Evolutionary conservation across 345 rosid species (phyloP).

Genomic region (Moricandia arvensis): DNA sequence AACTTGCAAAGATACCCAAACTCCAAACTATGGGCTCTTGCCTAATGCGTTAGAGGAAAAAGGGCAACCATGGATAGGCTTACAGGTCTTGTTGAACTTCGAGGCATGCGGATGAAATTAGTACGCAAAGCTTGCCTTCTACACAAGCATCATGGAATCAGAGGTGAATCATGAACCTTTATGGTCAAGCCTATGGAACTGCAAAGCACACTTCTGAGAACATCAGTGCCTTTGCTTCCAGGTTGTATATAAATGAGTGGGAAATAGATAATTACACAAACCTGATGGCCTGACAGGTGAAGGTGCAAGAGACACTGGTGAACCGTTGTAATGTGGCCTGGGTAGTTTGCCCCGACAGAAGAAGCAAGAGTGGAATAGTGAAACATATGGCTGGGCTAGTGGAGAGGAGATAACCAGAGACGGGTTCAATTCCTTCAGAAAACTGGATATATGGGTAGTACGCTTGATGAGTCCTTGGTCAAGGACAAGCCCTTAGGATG

Average conservation of each 20-base stretch:
- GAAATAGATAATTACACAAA: conserved; percentile 15
- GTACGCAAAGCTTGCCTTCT: conserved; percentile 35
- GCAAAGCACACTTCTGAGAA: conserved; percentile 96
- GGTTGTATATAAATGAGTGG: neutral
- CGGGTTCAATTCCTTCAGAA: conserved; percentile 63
- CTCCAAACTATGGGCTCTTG: conserved; percentile 42
- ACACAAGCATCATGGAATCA: conserved; percentile 57
- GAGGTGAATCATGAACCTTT: conserved; percentile 47
- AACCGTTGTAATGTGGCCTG: conserved; percentile 70
- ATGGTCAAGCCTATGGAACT: conserved; percentile 89
- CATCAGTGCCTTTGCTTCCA: conserved; percentile 45
- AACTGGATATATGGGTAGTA: conserved; percentile 77
- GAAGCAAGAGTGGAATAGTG: conserved; percentile 57
- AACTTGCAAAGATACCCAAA: conserved; percentile 48
- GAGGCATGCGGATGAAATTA: conserved; percentile 32
- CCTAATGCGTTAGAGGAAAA: conserved; percentile 46
- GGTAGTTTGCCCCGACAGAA: conserved; percentile 37
- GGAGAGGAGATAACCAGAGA: conserved; percentile 62
- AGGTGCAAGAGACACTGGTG: conserved; percentile 82
- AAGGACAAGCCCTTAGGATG: too few species aligned
- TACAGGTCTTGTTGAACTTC: conserved; percentile 54
- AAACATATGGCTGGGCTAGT: conserved; percentile 70
- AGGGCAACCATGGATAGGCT: conserved; percentile 85
- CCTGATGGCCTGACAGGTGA: conserved; percentile 79
- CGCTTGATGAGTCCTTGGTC: too few species aligned